Evolutionary conservation across 805 yeast species (phyloP).

Genomic region (Sungouiozyma intestinalis): DNA sequence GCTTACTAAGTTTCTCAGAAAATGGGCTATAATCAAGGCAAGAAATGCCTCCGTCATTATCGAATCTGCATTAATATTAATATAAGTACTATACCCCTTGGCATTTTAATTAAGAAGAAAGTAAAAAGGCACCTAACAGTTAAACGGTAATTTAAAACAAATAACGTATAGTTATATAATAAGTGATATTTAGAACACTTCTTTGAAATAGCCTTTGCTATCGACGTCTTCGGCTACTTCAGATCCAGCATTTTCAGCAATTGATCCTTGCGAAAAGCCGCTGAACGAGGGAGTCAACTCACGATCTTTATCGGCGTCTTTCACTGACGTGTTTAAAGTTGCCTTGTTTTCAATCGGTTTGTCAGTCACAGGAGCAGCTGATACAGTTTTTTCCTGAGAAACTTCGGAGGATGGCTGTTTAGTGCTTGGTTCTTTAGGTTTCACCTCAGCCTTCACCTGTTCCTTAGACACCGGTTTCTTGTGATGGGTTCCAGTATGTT

Average conservation of each 20-base stretch:
- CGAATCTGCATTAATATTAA: not conserved
- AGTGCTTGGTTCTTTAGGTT: not conserved
- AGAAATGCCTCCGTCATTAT: not conserved
- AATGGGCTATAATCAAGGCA: too few species aligned
- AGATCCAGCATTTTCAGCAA: constrained; percentile 13
- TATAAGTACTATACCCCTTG: not conserved
- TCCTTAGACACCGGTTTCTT: not conserved
- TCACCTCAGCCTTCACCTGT: not conserved
- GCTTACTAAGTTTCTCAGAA: not conserved
- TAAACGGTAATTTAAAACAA: constrained; percentile 4
- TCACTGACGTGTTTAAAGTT: not conserved
- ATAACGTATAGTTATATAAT: too few species aligned
- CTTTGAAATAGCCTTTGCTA: constrained; percentile 18
- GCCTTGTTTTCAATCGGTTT: constrained; percentile 2
- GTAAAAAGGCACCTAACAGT: too few species aligned
- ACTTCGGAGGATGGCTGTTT: too few species aligned
- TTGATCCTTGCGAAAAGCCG: constrained; percentile 23
- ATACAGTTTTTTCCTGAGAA: constrained; percentile 2
- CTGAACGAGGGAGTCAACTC: constrained; percentile 15
- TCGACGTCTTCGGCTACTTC: constrained; percentile 5
- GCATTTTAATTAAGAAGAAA: not conserved
- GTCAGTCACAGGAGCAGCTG: not conserved
- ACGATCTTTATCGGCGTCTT: constrained; percentile 1
- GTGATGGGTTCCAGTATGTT: not conserved
- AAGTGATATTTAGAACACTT: constrained; percentile 13